Evolutionary conservation across 2,329 filamentous ascomycete genomes (phyloP).

Genomic region (Aspergillus vadensis): DNA sequence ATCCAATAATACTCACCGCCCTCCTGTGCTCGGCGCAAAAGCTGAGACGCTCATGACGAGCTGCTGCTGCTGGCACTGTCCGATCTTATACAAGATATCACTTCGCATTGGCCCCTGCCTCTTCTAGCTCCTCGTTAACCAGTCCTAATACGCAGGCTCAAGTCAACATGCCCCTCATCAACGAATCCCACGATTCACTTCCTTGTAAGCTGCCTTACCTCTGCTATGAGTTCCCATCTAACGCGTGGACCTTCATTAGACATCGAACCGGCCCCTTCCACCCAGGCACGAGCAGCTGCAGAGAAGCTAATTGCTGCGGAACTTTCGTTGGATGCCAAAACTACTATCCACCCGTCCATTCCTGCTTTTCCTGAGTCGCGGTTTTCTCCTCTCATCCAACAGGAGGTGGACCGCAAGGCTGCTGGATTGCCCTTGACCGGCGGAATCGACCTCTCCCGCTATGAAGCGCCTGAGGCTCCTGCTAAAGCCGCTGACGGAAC

Average conservation of each 20-base stretch:
- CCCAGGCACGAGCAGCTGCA: slow-evolving; percentile 63
- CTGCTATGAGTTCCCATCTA: slow-evolving; percentile 2
- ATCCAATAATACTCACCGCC: background rate
- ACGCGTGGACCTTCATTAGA: slow-evolving; percentile 55
- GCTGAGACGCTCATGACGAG: background rate
- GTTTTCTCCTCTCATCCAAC: slow-evolving; percentile 67
- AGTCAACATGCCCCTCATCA: slow-evolving; percentile 64
- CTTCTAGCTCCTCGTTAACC: background rate
- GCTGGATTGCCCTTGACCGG: slow-evolving; percentile 59
- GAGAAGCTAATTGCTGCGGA: slow-evolving; percentile 70
- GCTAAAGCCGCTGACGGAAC: slow-evolving; percentile 37
- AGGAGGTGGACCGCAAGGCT: slow-evolving; percentile 70
- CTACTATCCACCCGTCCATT: slow-evolving; percentile 60
- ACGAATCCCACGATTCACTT: slow-evolving; percentile 74
- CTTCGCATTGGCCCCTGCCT: background rate
- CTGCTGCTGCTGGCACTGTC: background rate
- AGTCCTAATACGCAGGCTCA: background rate
- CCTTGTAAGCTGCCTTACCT: slow-evolving; percentile 66
- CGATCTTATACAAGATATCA: background rate
- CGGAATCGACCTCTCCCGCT: slow-evolving; percentile 75
- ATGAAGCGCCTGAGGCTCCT: slow-evolving; percentile 72
- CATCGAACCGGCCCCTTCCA: slow-evolving; percentile 73
- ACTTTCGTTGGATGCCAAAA: slow-evolving; percentile 53
- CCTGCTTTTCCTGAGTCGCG: slow-evolving; percentile 54
- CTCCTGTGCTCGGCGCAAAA: slow-evolving; percentile 1